phyloP scores from a whole-genome alignment of 2,329 filamentous ascomycete genomes.

The Juglanconis sp. region DNA sequence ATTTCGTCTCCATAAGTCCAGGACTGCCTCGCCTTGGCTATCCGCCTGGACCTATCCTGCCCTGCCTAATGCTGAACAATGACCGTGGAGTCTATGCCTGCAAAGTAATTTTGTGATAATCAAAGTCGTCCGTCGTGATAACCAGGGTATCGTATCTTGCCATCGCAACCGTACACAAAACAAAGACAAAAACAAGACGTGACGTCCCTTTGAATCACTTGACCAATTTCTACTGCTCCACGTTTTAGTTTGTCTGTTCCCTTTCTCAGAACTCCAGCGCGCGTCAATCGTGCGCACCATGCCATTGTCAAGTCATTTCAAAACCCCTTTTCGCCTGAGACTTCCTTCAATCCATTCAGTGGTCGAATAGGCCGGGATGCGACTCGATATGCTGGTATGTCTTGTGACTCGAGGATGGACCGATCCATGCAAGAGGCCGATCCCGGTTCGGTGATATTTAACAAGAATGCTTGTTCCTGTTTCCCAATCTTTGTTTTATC shows the following conservation, averaged over 20 bases:
- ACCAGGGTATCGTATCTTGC: slow-evolving; percentile 8
- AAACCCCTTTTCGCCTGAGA: not conserved
- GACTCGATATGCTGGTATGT: slow-evolving; percentile 3
- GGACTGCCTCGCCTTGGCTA: not conserved
- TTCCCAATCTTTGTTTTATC: not conserved
- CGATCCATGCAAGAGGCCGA: not conserved
- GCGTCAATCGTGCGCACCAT: not conserved
- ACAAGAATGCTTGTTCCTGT: not conserved
- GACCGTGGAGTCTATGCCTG: not conserved
- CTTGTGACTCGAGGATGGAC: slow-evolving; percentile 11
- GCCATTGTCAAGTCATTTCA: not conserved
- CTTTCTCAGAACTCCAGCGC: not conserved
- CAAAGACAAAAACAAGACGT: not conserved
- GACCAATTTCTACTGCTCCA: not conserved
- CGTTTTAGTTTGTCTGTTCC: not conserved
- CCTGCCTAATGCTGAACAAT: not conserved
- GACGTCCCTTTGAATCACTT: not conserved
- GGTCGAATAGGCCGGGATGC: not conserved
- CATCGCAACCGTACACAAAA: not conserved
- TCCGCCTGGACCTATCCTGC: not conserved
- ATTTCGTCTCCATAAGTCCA: not conserved
- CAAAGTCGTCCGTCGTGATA: not conserved
- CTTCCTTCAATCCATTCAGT: not conserved
- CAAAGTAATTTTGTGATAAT: not conserved
- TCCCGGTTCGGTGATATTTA: not conserved